Evolutionary conservation across 805 yeast species (phyloP).

Genomic region (Suhomyces emberorum): DNA sequence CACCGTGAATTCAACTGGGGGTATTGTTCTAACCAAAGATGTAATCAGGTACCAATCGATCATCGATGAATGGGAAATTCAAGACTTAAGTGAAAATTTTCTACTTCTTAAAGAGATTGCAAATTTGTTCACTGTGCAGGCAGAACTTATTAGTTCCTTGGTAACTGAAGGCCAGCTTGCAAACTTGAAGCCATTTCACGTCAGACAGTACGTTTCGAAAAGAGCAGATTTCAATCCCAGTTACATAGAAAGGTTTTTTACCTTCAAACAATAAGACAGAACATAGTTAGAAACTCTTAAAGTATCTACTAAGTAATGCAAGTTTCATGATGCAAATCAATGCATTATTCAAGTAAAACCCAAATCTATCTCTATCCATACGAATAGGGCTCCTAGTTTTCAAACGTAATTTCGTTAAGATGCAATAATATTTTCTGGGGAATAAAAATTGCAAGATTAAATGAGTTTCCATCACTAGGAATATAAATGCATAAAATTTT

Average conservation of each 20-base stretch:
- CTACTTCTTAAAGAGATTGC: conserved; percentile 77
- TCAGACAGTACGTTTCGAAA: conserved; percentile 64
- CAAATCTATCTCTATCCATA: not conserved
- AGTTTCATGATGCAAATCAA: not conserved
- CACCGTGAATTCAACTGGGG: conserved; percentile 78
- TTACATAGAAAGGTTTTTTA: conserved; percentile 45
- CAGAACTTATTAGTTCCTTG: conserved; percentile 71
- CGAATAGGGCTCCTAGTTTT: not conserved
- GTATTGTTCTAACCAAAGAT: conserved; percentile 77
- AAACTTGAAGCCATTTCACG: conserved; percentile 55
- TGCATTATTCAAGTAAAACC: not conserved
- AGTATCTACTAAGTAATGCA: not conserved
- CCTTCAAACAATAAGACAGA: too few species aligned
- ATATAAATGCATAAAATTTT: conserved; percentile 12
- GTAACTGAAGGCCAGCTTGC: conserved; percentile 79
- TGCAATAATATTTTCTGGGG: conserved; percentile 4
- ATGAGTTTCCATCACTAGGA: conserved; percentile 8
- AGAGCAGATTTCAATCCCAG: conserved; percentile 67
- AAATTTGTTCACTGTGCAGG: conserved; percentile 80
- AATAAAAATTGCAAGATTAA: conserved; percentile 12
- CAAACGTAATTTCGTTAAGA: not conserved
- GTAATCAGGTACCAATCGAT: conserved; percentile 70
- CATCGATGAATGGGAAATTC: conserved; percentile 64
- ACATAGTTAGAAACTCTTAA: not conserved
- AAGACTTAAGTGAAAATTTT: conserved; percentile 59